Evolutionary conservation across 2,329 filamentous ascomycete genomes (phyloP), one percentile per base, ranked within the genome.

Genomic region (Fusarium mangiferae): DNA sequence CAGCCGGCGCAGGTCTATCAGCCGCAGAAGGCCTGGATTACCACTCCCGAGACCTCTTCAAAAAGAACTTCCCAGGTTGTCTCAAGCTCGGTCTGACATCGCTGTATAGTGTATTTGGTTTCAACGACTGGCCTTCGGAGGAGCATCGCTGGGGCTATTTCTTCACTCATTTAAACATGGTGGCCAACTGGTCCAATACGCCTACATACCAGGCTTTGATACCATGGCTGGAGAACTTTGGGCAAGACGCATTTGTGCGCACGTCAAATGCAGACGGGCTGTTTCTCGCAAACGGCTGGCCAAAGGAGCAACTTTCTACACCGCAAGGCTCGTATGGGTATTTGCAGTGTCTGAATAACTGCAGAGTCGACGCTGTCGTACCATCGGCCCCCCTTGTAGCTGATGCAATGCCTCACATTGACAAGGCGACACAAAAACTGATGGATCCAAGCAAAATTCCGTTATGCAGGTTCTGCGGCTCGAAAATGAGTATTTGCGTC

Each of bases 81-180:
- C 55, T 77, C 5, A 70, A 71, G 2, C 59, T 70, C 3, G 76
- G 76, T 0, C n/a, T 78, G 1, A 65, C 62, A 0, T 77, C 73
- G 0, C 15, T 78, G 1, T 78, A 78, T 4, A 77, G 75, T 2
- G 73, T 77, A 0, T 77, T 78, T 52, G 76, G 76, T 0, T 78
- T 70, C 2, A 45, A 56, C 0, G 55, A 15, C 0, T 78, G 76
- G 76, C 62, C 75, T 7, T 70, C 76, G 1, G 76, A 78, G n/a
- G 63, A 73, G 33, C 58, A 78, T 38, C 66, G 73, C 8, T 78
- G 76, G 76, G 76, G 76, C 0, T 78, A 78, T 28, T 78, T 46
- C 62, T 78, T 78, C 7, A 78, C 74, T 0, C 76, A 78, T 15
- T 5, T 78, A 3, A 73, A 76, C n/a, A 73, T 78, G 76, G 58